Evolutionary conservation across 306 rosid genomes (phyloP), one percentile per base, ranked within the genome.

Genomic region (Cotoneaster glaucophyllus): DNA sequence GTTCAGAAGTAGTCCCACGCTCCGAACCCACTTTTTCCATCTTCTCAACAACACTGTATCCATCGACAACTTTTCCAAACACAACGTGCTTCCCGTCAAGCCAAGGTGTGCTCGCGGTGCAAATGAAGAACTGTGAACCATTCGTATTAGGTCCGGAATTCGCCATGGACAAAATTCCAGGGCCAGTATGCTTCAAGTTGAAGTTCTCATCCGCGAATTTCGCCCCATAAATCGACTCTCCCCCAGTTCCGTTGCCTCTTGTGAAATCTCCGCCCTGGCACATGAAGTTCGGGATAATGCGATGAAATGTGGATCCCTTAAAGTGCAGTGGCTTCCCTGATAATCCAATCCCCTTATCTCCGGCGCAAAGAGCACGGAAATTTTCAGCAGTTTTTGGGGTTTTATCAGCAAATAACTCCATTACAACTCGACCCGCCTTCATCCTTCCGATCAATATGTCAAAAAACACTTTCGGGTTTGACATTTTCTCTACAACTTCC

Each of bases 191-290:
- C 72, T 85, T 91, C 79, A 85, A 7, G 77, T 82, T 86, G 76
- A 92, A 94, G 86, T 90, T 94, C 77, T 94, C 96, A 50, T 92
- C 98, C 0, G 73, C 69, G 72, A 94, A 94, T 57, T 88, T 90
- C 1, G 53, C 3, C 6, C 97, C 98, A 10, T 91, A 94, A 25
- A 91, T 94, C 1, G 98, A 91, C 77, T 91, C 98, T 31, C 98
- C 98, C 58, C 97, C 97, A 0, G 96, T 91, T 12, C 98, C 97
- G 81, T 90, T 88, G 6, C 97, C 96, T 64, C 39, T 86, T 0
- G 96, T 91, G 84, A 91, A 91, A 84, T 93, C 96, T 24, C 97
- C 98, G 32, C 97, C 96, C 15, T 93, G 98, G 66, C 96, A 91
- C 98, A 93, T 91, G 77, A 93, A 89, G 0, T 41, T 53, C 0